Base-by-base conservation (phyloP, 2,329 filamentous ascomycete genomes). In the Parasarocladium wereldwijsianum region DNA sequence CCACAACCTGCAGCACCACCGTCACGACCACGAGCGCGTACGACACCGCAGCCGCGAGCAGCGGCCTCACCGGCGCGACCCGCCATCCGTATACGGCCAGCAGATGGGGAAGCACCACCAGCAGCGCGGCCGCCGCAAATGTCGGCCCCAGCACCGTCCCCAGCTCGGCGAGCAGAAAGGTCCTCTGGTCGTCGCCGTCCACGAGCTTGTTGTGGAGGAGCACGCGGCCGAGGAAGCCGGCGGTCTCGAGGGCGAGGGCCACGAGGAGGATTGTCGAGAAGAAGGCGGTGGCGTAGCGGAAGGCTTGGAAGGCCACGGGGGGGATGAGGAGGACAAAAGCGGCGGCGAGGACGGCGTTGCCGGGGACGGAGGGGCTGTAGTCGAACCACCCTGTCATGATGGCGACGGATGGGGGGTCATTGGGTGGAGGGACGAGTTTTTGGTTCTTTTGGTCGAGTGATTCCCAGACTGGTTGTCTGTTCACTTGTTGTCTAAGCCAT, bases 131-230 rank as follows among this genome's bases (percentile, higher is more conserved):
- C 8, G 52, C 54, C 36, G 66, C 52, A 22, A 64, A 46, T 3
- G 55, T 58, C 11, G 64, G 59, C 1, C 62, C 64, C 20, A 63
- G 42, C 13, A 59, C 45, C 2, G 60, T 64, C 12, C 64, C 63
- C 9, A 63, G 37, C 18, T 66, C 42, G 33, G 51, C 64, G 4
- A 68, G 37, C 8, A 53, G 44, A 36, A 65, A 64, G 34, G 46
- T 53, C 7, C 17, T 30, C 28, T 12, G 23, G 28, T 30, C 20
- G 7, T 9, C 20, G 12, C 28, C 13, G 3, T 43, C 41, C 27
- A 48, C 45, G 34, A 43, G 52, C 22, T 46, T 44, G 6, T 39
- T 43, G 24, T 50, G 48, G 9, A 66, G 50, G 17, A 66, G 40
- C 6, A 66, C 32, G 21, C 58, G 54, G 4, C 60, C 62, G 10